Evolutionary conservation across 2,329 filamentous ascomycete genomes (phyloP).

Genomic region (Hypoxylon sp.): DNA sequence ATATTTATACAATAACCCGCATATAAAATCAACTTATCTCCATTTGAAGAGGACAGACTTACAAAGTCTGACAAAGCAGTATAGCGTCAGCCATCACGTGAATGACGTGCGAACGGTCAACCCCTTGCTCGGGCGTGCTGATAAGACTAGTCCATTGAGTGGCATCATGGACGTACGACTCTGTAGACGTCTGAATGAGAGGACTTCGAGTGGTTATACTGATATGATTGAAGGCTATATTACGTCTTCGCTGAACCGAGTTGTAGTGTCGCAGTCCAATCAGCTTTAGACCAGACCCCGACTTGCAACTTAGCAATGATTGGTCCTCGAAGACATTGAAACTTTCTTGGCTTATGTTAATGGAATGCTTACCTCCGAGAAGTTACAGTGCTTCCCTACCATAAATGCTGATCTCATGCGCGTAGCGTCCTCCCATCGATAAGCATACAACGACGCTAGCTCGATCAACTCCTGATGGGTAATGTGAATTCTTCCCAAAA

Average conservation of each 20-base stretch:
- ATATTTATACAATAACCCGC: slow-evolving; percentile 10
- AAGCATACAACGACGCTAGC: not conserved
- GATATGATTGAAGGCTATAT: not conserved
- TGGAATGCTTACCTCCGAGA: not conserved
- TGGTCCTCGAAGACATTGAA: not conserved
- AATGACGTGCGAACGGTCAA: slow-evolving; percentile 47
- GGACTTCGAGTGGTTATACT: not conserved
- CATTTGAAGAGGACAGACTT: slow-evolving; percentile 16
- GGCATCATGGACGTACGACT: slow-evolving; percentile 35
- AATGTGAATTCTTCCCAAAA: not conserved
- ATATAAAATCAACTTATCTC: slow-evolving; percentile 6
- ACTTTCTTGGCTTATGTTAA: not conserved
- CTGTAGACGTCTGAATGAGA: not conserved
- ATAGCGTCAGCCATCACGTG: slow-evolving; percentile 51
- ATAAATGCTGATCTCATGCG: not conserved
- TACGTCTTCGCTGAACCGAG: not conserved
- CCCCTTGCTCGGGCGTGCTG: slow-evolving; percentile 14
- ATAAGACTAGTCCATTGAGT: slow-evolving; percentile 26
- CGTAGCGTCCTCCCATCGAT: not conserved
- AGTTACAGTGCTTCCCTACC: not conserved
- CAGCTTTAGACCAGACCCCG: not conserved
- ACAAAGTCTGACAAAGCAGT: slow-evolving; percentile 41
- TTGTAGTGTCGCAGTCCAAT: not conserved
- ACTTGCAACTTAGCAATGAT: not conserved
- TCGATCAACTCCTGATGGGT: not conserved